Evolutionary conservation across 805 yeast species (phyloP).

Genomic region (Kuraishia molischiana): DNA sequence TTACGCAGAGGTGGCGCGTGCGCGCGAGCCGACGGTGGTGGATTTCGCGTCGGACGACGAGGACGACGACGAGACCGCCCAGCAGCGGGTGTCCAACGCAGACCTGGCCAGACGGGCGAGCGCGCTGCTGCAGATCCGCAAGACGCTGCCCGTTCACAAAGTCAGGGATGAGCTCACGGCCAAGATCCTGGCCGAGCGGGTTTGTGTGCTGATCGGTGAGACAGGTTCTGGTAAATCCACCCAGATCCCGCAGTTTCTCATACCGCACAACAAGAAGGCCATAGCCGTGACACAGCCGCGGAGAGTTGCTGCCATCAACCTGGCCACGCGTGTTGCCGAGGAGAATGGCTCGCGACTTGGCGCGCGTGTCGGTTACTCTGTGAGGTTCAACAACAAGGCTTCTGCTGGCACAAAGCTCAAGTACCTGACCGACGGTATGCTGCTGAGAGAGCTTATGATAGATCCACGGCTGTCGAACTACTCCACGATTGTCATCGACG

Average conservation of each 20-base stretch:
- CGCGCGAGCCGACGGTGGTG: too few relatives aligned
- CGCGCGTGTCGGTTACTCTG: conserved; percentile 82
- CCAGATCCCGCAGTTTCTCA: conserved; percentile 88
- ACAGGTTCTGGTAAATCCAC: conserved; percentile 98
- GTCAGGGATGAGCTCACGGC: conserved; percentile 55
- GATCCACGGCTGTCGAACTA: conserved; percentile 56
- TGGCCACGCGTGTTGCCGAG: conserved; percentile 87
- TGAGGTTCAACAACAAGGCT: conserved; percentile 74
- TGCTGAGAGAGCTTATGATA: conserved; percentile 81
- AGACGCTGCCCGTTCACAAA: conserved; percentile 65
- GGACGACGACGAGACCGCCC: neutral
- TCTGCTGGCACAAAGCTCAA: conserved; percentile 55
- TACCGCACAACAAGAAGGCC: conserved; percentile 38
- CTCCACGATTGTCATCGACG: conserved; percentile 78
- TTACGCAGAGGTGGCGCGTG: too few relatives aligned
- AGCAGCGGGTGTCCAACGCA: neutral
- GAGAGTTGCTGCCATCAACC: conserved; percentile 92
- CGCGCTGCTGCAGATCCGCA: conserved; percentile 39
- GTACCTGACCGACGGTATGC: conserved; percentile 96
- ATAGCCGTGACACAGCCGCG: conserved; percentile 96
- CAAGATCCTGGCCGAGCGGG: conserved; percentile 45
- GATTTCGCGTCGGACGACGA: neutral
- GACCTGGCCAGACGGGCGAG: conserved; percentile 28
- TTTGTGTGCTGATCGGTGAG: conserved; percentile 84
- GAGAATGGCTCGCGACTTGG: conserved; percentile 78